Evolutionary conservation across 2,329 filamentous ascomycete genomes (phyloP).

Genomic region (Lasiodiplodia citricola): DNA sequence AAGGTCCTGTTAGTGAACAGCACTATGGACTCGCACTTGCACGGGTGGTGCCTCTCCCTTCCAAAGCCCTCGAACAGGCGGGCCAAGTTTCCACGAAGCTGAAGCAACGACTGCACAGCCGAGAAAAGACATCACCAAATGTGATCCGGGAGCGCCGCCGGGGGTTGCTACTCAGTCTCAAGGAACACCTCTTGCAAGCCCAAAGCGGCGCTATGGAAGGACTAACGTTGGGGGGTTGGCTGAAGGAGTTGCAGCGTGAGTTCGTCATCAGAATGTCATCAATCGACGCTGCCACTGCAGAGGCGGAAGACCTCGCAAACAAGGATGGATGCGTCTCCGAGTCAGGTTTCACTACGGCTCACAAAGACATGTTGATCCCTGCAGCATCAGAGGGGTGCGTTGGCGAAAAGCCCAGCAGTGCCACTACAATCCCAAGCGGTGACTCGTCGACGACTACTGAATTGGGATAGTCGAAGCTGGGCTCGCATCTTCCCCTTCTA

Average conservation of each 20-base stretch:
- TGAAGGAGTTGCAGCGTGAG: conserved; percentile 72
- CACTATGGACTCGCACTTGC: conserved; percentile 89
- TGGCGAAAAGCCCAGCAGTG: not conserved
- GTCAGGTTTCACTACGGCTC: too few species aligned
- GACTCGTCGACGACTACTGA: not conserved
- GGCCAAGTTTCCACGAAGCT: conserved; percentile 69
- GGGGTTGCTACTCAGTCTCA: conserved; percentile 74
- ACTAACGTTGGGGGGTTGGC: conserved; percentile 65
- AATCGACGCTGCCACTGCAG: conserved; percentile 58
- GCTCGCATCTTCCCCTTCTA: not conserved
- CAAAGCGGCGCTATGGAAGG: conserved; percentile 69
- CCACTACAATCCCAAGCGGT: not conserved
- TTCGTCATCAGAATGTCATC: conserved; percentile 74
- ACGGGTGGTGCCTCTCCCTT: conserved; percentile 73
- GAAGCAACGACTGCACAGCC: conserved; percentile 61
- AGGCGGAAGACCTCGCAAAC: conserved; percentile 23
- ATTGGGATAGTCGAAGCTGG: not conserved
- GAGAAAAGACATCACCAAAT: conserved; percentile 63
- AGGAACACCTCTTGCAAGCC: conserved; percentile 74
- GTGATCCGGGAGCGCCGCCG: conserved; percentile 67
- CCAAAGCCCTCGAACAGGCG: conserved; percentile 69
- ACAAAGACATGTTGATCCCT: not conserved
- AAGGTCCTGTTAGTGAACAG: conserved; percentile 71
- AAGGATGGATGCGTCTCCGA: not conserved
- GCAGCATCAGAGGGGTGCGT: not conserved